These are phyloP conservation scores for Trichosporon sp. DNA, from an alignment of 1,284 basidiomycete species.

Conservation along the genomic window DNA sequence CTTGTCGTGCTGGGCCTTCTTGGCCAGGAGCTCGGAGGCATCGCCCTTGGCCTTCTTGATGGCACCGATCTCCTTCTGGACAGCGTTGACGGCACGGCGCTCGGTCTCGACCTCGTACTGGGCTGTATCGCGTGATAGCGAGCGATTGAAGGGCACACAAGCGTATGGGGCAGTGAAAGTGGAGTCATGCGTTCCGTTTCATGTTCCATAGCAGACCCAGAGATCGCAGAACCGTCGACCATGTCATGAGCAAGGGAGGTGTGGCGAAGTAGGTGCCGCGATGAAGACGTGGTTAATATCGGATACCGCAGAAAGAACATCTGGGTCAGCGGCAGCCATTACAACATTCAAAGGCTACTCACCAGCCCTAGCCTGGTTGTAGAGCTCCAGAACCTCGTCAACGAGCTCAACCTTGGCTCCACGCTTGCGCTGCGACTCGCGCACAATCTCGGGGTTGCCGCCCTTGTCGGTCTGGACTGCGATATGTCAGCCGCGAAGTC, in stretches of 20 bases:
- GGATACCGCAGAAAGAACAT: not conserved
- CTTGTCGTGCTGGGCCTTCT: slow-evolving; percentile 74
- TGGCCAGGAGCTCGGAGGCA: slow-evolving; percentile 77
- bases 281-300: not conserved
- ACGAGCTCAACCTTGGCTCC: slow-evolving; percentile 84
- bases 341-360: slow-evolving; percentile 45
- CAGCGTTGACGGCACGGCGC: slow-evolving; percentile 77
- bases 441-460: slow-evolving; percentile 87
- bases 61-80: slow-evolving; percentile 88
- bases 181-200: not conserved
- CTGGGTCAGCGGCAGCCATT: not conserved
- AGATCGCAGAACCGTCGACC: not conserved
- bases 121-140: slow-evolving; percentile 53
- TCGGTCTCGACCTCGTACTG: slow-evolving; percentile 76
- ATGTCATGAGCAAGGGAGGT: not conserved
- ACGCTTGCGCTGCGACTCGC: slow-evolving; percentile 88
- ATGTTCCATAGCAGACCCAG: not conserved
- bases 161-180: not conserved
- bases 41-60: slow-evolving; percentile 95
- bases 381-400: slow-evolving; percentile 84
- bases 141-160: not conserved
- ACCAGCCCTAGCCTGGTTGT: slow-evolving; percentile 68
- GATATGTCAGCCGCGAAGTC: not conserved
- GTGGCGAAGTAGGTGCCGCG: not conserved
- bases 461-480: slow-evolving; percentile 64